These are phyloP conservation scores for Podaxis rugospora DNA, from an alignment of 768 basidiomycete genomes.

Conservation along the genomic window DNA sequence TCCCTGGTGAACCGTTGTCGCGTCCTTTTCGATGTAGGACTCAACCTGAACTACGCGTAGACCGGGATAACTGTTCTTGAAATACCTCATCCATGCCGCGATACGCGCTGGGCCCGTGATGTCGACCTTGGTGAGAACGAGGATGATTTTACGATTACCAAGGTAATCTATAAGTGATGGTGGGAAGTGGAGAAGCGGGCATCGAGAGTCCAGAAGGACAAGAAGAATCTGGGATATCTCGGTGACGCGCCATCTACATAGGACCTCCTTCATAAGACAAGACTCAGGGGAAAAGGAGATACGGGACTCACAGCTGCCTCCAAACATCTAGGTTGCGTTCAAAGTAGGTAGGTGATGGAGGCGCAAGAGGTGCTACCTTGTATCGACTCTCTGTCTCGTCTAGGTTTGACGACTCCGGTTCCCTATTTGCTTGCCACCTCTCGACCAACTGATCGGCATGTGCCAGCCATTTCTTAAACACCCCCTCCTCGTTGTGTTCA, in stretches of 20 bases:
- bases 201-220: conserved; percentile 85
- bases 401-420: conserved; percentile 9
- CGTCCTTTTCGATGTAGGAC: conserved; percentile 58
- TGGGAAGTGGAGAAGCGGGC: conserved; percentile 84
- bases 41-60: conserved; percentile 70
- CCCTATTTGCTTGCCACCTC: conserved; percentile 39
- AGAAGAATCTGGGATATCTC: conserved; percentile 89
- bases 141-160: conserved; percentile 47
- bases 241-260: conserved; percentile 80
- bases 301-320: conserved; percentile 73
- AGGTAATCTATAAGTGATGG: conserved; percentile 72
- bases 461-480: conserved; percentile 75
- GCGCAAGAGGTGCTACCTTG: conserved; percentile 29
- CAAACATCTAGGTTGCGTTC: conserved; percentile 93
- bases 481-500: conserved; percentile 83
- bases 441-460: conserved; percentile 56
- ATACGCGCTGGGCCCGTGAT: conserved; percentile 67
- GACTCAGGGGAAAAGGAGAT: background rate
- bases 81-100: conserved; percentile 60
- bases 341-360: conserved; percentile 70
- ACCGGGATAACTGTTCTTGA: conserved; percentile 48
- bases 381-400: conserved; percentile 12
- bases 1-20: conserved; percentile 38
- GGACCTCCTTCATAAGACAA: conserved; percentile 12
- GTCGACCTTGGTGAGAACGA: conserved; percentile 87